Conservation (phyloP, 306 rosid species). For the Prunus salicina region DNA sequence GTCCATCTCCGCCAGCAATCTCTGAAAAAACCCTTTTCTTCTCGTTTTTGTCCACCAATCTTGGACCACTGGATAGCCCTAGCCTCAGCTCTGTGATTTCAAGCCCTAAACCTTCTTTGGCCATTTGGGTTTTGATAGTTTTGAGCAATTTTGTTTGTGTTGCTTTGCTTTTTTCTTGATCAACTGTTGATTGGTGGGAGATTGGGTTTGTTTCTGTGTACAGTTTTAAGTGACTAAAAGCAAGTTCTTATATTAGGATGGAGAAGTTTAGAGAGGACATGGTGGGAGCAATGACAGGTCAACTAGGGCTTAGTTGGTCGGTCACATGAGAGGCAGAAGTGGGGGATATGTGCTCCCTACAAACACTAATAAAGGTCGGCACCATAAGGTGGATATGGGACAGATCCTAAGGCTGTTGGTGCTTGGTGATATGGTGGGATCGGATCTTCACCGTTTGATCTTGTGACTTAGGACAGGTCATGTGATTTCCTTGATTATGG, state of each 20-base stretch:
- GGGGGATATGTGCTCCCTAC: slow-evolving; percentile 53
- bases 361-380: slow-evolving; percentile 52
- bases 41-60: slow-evolving; percentile 34
- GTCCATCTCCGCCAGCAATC: slow-evolving; percentile 33
- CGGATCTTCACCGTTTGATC: slow-evolving; percentile 50
- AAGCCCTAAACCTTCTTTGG: slow-evolving; percentile 56
- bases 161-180: neutral
- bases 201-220: neutral
- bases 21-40: slow-evolving; percentile 70
- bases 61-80: slow-evolving; percentile 49
- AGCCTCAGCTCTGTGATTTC: slow-evolving; percentile 87
- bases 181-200: neutral
- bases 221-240: slow-evolving; percentile 7
- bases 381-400: slow-evolving; percentile 54
- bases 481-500: slow-evolving; percentile 52
- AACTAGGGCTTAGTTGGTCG: slow-evolving; percentile 55
- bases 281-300: slow-evolving; percentile 77
- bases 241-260: slow-evolving; percentile 6
- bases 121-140: slow-evolving; percentile 32
- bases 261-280: slow-evolving; percentile 20
- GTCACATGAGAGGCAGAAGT: slow-evolving; percentile 83
- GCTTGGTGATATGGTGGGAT: slow-evolving; percentile 29
- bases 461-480: slow-evolving; percentile 48
- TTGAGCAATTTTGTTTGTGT: neutral
- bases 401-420: slow-evolving; percentile 49